These are phyloP conservation scores for Fomitopsis pulvina DNA, from an alignment of 768 basidiomycete genomes.

Conservation along the genomic window DNA sequence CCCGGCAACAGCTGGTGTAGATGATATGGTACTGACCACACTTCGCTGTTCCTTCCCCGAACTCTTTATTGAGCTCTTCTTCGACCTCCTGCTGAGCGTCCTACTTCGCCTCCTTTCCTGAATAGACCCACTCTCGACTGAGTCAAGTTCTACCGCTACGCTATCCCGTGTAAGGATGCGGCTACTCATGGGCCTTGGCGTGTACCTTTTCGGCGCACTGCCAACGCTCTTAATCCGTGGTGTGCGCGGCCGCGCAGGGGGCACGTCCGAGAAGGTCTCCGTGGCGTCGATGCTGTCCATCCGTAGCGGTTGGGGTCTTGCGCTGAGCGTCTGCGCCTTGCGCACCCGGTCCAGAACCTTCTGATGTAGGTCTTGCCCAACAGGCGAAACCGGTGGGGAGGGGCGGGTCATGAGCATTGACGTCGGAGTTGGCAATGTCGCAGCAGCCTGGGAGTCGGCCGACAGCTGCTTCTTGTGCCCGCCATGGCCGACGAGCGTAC, in stretches of 20 bases:
- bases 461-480: not conserved
- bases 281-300: conserved; percentile 5
- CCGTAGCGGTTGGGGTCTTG: not conserved
- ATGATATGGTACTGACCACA: not conserved
- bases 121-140: not conserved
- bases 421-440: conserved; percentile 12
- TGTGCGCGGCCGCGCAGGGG: not conserved
- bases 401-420: conserved; percentile 4
- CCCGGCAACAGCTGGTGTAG: not conserved
- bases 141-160: conserved; percentile 10
- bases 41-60: not conserved
- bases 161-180: conserved; percentile 12
- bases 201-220: conserved; percentile 9
- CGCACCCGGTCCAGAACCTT: not conserved
- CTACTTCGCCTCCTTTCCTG: not conserved
- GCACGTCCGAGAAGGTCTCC: not conserved
- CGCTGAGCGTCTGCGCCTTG: not conserved
- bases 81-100: not conserved
- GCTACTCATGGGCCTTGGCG: conserved; percentile 11
- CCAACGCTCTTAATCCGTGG: conserved; percentile 13
- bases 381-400: not conserved
- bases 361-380: not conserved
- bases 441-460: not conserved
- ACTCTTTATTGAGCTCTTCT: not conserved
- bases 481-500: not conserved